A percentile compares a stretch with the other conserved stretches of the same genome.
phyloP scores from a whole-genome alignment of 2,329 filamentous ascomycete species.

The Aspergillus eucalypticola region DNA sequence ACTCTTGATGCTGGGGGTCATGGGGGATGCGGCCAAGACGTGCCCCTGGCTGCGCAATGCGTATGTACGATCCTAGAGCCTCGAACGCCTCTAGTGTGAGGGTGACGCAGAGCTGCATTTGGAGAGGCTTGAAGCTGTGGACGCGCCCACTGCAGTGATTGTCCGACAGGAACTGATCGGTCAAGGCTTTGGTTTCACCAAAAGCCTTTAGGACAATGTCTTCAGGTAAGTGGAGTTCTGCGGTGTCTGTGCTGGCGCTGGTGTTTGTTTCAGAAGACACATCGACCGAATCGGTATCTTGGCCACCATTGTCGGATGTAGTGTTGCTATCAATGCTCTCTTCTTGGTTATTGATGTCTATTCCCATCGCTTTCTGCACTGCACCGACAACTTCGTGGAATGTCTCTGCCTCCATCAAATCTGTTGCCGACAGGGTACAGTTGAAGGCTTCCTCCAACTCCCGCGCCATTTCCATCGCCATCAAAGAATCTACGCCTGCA shows the following conservation, averaged over 20 bases:
- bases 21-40: slow-evolving; percentile 24
- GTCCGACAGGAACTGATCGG: slow-evolving; percentile 31
- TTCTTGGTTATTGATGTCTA: background rate
- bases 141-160: slow-evolving; percentile 27
- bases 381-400: slow-evolving; percentile 32
- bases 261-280: slow-evolving; percentile 9
- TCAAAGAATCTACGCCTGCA: slow-evolving; percentile 53
- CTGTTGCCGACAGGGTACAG: slow-evolving; percentile 27
- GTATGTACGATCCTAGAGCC: slow-evolving; percentile 31
- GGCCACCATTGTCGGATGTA: background rate
- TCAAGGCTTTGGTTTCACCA: slow-evolving; percentile 22
- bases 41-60: slow-evolving; percentile 24
- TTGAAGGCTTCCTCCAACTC: slow-evolving; percentile 46
- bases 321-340: background rate
- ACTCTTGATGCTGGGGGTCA: slow-evolving; percentile 28
- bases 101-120: slow-evolving; percentile 26
- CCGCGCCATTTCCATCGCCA: slow-evolving; percentile 51
- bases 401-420: slow-evolving; percentile 34
- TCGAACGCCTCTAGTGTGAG: slow-evolving; percentile 38
- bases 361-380: slow-evolving; percentile 18
- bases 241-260: slow-evolving; percentile 3
- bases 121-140: slow-evolving; percentile 27
- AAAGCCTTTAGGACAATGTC: slow-evolving; percentile 29
- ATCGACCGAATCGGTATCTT: background rate
- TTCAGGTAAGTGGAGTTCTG: slow-evolving; percentile 8